Evolutionary conservation across 1,139 yeast species (phyloP).

Genomic region (Taphrina flavorubra): DNA sequence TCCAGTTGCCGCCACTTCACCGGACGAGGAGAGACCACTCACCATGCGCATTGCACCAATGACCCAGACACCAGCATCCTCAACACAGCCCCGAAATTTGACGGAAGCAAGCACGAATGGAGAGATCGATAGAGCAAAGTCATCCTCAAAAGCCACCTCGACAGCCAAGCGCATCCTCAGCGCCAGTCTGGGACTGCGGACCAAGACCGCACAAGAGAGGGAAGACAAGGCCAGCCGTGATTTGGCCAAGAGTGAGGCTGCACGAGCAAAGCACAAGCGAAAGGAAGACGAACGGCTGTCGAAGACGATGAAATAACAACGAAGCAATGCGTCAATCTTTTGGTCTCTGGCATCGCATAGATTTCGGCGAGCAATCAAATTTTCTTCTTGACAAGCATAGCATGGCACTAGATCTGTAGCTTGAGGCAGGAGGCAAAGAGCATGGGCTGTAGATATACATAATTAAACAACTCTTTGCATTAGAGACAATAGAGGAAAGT

Average conservation of each 20-base stretch:
- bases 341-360: neutral
- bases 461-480: neutral
- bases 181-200: slow-evolving; percentile 7
- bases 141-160: slow-evolving; percentile 3
- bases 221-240: slow-evolving; percentile 13
- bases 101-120: neutral
- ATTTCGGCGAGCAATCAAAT: neutral
- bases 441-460: neutral
- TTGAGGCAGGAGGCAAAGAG: neutral
- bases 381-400: neutral
- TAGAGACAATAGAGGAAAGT: neutral
- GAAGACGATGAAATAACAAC: neutral
- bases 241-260: slow-evolving; percentile 11
- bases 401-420: neutral
- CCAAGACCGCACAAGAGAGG: slow-evolving; percentile 20
- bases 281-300: slow-evolving; percentile 3
- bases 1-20: neutral
- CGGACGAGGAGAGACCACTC: neutral
- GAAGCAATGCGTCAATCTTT: neutral
- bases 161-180: slow-evolving; percentile 8
- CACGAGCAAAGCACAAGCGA: slow-evolving; percentile 4
- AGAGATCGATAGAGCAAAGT: neutral
- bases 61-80: neutral
- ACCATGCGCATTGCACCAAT: slow-evolving; percentile 10
- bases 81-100: neutral